Percentiles rank a stretch among this genome's conserved stretches.
phyloP scores from a whole-genome alignment of 495 filamentous ascomycete species.

The Talaromyces proteolyticus region DNA sequence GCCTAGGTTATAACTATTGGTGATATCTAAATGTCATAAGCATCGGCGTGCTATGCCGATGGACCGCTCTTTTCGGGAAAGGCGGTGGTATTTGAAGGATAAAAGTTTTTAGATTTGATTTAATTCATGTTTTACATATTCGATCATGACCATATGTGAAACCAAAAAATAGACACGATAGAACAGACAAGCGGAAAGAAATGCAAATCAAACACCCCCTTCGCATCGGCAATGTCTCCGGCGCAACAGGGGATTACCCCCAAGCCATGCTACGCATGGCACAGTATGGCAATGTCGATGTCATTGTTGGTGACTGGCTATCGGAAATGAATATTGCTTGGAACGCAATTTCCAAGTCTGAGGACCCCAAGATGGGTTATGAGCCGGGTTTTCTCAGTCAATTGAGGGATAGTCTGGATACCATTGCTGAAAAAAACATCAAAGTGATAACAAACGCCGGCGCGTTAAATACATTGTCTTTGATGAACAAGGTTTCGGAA shows the following conservation, averaged over 20 bases:
- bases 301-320: constrained; percentile 21
- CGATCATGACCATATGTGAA: too few species aligned
- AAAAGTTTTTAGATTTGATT: too few species aligned
- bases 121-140: too few species aligned
- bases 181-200: not conserved
- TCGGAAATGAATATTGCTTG: constrained; percentile 23
- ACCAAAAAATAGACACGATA: not conserved
- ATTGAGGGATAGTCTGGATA: constrained; percentile 8
- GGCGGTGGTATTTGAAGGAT: too few species aligned
- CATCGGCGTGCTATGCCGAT: too few species aligned
- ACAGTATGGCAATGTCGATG: constrained; percentile 14
- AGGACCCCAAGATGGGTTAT: constrained; percentile 13
- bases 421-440: constrained; percentile 19
- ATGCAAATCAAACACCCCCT: constrained; percentile 1
- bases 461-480: constrained; percentile 16
- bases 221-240: constrained; percentile 16
- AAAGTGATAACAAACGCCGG: constrained; percentile 28
- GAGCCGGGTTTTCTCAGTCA: constrained; percentile 14
- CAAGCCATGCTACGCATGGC: constrained; percentile 13
- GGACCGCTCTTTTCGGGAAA: too few species aligned
- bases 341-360: constrained; percentile 11
- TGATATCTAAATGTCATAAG: too few species aligned
- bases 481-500: constrained; percentile 14
- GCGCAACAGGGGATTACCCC: constrained; percentile 14
- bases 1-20: too few species aligned